Evolutionary conservation across 805 yeast genomes (phyloP).

Genomic region (Candida rishiriensis): DNA sequence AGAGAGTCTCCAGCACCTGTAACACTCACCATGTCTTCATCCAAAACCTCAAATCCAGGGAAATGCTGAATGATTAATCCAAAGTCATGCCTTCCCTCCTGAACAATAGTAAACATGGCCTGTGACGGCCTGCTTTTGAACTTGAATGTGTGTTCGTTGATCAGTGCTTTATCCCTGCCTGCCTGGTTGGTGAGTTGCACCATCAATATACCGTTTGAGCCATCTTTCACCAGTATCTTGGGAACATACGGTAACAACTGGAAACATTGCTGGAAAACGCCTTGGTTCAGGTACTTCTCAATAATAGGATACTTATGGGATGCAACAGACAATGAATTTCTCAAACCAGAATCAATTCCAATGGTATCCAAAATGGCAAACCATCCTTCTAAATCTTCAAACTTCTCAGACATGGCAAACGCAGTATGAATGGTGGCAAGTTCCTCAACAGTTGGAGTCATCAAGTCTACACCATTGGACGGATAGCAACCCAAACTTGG

Average conservation of each 20-base stretch:
- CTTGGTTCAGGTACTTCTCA: constrained; percentile 32
- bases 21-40: constrained; percentile 49
- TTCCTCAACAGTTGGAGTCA: constrained; percentile 71
- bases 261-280: constrained; percentile 60
- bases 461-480: constrained; percentile 37
- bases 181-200: constrained; percentile 32
- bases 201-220: constrained; percentile 55
- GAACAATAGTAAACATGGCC: constrained; percentile 17
- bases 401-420: constrained; percentile 36
- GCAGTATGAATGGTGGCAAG: constrained; percentile 49
- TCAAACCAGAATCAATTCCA: constrained; percentile 41
- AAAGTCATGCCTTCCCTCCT: constrained; percentile 25
- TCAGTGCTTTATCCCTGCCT: constrained; percentile 14
- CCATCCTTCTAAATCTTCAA: constrained; percentile 61
- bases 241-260: constrained; percentile 74
- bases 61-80: constrained; percentile 66
- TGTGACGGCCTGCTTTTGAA: constrained; percentile 1
- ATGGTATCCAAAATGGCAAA: constrained; percentile 66
- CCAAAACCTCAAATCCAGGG: constrained; percentile 31
- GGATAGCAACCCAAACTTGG: constrained; percentile 44
- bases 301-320: constrained; percentile 24
- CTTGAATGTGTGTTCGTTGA: constrained; percentile 1
- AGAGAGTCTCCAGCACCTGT: constrained; percentile 90
- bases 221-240: constrained; percentile 61
- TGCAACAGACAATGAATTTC: constrained; percentile 40